Conservation (phyloP, 441 rosid species). For the Populus hybrid region DNA sequence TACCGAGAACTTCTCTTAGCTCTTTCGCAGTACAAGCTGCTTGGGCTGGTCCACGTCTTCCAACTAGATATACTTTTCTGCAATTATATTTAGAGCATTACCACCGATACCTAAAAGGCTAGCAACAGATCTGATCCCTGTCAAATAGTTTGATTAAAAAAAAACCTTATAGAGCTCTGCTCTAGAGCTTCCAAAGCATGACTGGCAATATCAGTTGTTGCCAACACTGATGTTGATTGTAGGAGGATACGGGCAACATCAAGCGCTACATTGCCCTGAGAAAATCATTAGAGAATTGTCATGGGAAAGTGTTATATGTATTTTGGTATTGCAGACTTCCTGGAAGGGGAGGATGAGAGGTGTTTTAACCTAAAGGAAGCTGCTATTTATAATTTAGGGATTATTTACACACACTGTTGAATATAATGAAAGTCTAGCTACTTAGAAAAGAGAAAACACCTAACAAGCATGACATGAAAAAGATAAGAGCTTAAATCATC, state of each 20-base stretch:
- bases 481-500: background rate
- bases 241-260: conserved; percentile 88
- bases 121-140: conserved; percentile 9
- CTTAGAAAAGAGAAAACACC: background rate
- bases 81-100: conserved; percentile 16
- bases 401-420: background rate
- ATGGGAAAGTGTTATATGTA: background rate
- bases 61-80: conserved; percentile 84
- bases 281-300: conserved; percentile 6
- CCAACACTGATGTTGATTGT: conserved; percentile 65
- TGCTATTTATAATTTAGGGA: background rate
- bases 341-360: background rate
- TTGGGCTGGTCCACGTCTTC: conserved; percentile 96
- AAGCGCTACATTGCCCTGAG: conserved; percentile 94
- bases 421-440: background rate
- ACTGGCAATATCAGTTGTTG: conserved; percentile 72
- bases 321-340: background rate
- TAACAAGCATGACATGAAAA: background rate
- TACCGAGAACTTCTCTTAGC: conserved; percentile 92
- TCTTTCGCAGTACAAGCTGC: conserved; percentile 97
- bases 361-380: background rate
- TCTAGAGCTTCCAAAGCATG: conserved; percentile 73
- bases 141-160: background rate
- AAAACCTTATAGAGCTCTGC: conserved; percentile 74
- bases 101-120: conserved; percentile 3